phyloP scores from a whole-genome alignment of 768 basidiomycete genomes.

The Tricholoma sp. region DNA sequence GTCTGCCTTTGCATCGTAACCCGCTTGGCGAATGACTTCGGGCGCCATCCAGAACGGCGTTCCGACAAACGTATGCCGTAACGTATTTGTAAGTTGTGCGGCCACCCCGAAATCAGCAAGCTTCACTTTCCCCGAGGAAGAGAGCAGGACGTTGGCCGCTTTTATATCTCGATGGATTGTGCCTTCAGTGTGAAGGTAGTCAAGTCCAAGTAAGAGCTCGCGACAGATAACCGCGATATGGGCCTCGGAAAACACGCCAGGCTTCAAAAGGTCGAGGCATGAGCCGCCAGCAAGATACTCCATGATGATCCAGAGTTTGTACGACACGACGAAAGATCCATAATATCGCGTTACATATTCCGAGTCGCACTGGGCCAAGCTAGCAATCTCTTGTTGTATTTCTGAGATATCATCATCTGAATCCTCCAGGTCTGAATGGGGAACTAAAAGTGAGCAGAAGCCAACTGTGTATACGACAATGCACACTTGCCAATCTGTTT shows the following conservation, averaged over 20 bases:
- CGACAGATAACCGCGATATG: slow-evolving; percentile 95
- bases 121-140: slow-evolving; percentile 89
- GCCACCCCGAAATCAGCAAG: slow-evolving; percentile 99
- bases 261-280: slow-evolving; percentile 92
- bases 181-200: slow-evolving; percentile 92
- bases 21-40: slow-evolving; percentile 95
- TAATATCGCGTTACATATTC: slow-evolving; percentile 97
- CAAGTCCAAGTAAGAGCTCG: slow-evolving; percentile 87
- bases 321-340: slow-evolving; percentile 92
- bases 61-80: slow-evolving; percentile 96
- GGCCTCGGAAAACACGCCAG: slow-evolving; percentile 83
- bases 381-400: slow-evolving; percentile 98
- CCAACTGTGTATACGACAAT: slow-evolving; percentile 1
- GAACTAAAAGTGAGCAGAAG: slow-evolving; percentile 4
- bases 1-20: slow-evolving; percentile 94
- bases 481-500: slow-evolving; percentile 87
- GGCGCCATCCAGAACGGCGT: slow-evolving; percentile 99
- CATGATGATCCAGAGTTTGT: slow-evolving; percentile 99
- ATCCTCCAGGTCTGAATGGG: slow-evolving; percentile 80
- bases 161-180: slow-evolving; percentile 99
- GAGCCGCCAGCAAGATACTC: slow-evolving; percentile 99
- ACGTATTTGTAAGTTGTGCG: slow-evolving; percentile 89
- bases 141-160: slow-evolving; percentile 91
- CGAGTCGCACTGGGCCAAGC: slow-evolving; percentile 92
- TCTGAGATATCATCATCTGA: slow-evolving; percentile 98